These are phyloP conservation scores for Dactylellina parvicollis DNA, from an alignment of 2,329 filamentous ascomycete genomes.

Conservation along the genomic window DNA sequence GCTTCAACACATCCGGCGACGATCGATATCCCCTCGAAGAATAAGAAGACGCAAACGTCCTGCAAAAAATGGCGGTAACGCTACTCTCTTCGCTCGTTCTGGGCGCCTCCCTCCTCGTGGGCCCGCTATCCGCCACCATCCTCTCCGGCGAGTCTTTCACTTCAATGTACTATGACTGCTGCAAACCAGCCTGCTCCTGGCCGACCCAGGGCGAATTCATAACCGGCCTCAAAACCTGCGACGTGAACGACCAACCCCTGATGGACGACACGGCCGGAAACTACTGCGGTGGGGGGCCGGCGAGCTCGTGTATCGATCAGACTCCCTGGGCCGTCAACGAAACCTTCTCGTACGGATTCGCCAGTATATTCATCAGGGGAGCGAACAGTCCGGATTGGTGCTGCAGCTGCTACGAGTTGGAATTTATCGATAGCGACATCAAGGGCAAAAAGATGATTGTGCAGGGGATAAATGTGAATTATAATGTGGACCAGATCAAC, in stretches of 20 bases:
- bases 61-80: constrained; percentile 14
- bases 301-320: constrained; percentile 72
- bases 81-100: constrained; percentile 42
- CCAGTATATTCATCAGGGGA: constrained; percentile 69
- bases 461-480: constrained; percentile 68
- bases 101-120: constrained; percentile 9
- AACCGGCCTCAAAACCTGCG: constrained; percentile 54
- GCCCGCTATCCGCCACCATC: constrained; percentile 4
- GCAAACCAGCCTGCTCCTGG: constrained; percentile 73
- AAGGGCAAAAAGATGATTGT: constrained; percentile 72
- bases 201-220: constrained; percentile 52
- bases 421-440: constrained; percentile 66
- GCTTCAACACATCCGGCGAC: not conserved
- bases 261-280: constrained; percentile 54
- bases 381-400: constrained; percentile 71
- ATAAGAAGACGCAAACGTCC: too few species aligned
- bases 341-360: constrained; percentile 71
- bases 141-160: constrained; percentile 45
- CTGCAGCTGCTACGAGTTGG: constrained; percentile 72
- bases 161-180: constrained; percentile 68
- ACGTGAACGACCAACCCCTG: constrained; percentile 37
- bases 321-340: constrained; percentile 72
- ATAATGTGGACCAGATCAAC: constrained; percentile 47
- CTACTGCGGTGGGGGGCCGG: constrained; percentile 70
- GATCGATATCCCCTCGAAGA: too few species aligned